These are phyloP conservation scores for Dendrostoma leiphaemia DNA, from an alignment of 2,329 filamentous ascomycete species.

Conservation along the genomic window DNA sequence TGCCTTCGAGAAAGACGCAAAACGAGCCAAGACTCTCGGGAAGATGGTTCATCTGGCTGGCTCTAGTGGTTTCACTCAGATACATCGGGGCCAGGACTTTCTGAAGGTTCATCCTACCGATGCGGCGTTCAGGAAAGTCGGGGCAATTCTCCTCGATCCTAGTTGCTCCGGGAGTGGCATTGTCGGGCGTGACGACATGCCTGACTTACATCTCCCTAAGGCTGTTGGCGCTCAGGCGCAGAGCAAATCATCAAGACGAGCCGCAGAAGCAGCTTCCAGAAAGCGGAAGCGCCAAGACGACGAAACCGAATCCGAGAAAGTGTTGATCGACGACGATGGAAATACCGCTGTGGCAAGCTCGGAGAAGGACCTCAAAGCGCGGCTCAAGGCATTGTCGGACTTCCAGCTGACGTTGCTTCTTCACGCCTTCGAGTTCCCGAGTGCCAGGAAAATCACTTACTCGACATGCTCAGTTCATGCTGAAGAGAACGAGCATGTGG, in stretches of 20 bases:
- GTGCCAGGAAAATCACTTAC: constrained; percentile 76
- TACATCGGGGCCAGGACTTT: constrained; percentile 79
- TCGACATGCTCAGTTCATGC: constrained; percentile 90
- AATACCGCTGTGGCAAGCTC: constrained; percentile 49
- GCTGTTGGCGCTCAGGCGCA: constrained; percentile 21
- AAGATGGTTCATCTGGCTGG: constrained; percentile 84
- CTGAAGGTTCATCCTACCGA: constrained; percentile 67
- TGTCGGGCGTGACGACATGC: constrained; percentile 78
- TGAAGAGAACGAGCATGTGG: constrained; percentile 86
- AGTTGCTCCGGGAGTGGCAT: constrained; percentile 97
- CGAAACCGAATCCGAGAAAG: constrained; percentile 26
- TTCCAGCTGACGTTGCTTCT: constrained; percentile 81
- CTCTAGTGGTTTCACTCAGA: constrained; percentile 61
- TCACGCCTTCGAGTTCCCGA: constrained; percentile 81
- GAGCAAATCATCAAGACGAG: constrained; percentile 20
- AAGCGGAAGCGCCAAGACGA: constrained; percentile 47
- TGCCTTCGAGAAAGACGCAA: constrained; percentile 75
- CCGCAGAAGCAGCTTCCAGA: constrained; percentile 22
- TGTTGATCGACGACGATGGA: constrained; percentile 56
- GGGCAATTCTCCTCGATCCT: constrained; percentile 81
- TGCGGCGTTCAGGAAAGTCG: constrained; percentile 65
- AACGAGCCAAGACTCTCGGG: constrained; percentile 70
- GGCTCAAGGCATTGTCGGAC: constrained; percentile 70
- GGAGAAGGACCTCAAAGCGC: constrained; percentile 56
- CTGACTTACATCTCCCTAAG: constrained; percentile 60